A percentile compares a stretch with the other conserved stretches of the same genome.
Evolutionary conservation across 345 rosid genomes (phyloP).

Genomic region (Barbarea vulgaris): DNA sequence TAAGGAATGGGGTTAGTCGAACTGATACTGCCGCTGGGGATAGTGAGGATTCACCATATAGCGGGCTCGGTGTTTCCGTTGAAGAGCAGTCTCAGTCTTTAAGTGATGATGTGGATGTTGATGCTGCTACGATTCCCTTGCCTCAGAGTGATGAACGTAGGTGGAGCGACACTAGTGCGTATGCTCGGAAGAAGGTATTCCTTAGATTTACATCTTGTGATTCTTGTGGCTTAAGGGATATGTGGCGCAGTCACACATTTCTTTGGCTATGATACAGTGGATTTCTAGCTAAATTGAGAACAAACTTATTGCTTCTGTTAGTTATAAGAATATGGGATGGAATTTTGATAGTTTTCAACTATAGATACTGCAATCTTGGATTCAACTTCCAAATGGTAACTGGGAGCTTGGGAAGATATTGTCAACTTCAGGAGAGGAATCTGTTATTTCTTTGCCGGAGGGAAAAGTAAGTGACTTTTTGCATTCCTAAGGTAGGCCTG

Average conservation of each 20-base stretch:
- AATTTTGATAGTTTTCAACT: constrained; percentile 36
- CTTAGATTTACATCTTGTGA: not conserved
- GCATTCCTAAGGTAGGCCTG: constrained; percentile 22
- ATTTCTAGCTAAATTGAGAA: not conserved
- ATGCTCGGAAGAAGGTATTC: constrained; percentile 75
- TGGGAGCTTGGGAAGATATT: constrained; percentile 87
- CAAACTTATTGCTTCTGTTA: not conserved
- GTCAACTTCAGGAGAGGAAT: constrained; percentile 65
- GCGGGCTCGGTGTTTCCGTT: constrained; percentile 40
- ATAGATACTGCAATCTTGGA: constrained; percentile 89
- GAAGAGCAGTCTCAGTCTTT: constrained; percentile 64
- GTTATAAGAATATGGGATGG: constrained; percentile 2
- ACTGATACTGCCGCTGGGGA: constrained; percentile 43
- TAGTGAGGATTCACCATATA: constrained; percentile 83
- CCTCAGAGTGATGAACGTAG: constrained; percentile 55
- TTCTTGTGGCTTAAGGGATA: not conserved
- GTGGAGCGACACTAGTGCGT: constrained; percentile 81
- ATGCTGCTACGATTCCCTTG: constrained; percentile 47
- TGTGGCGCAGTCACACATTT: not conserved
- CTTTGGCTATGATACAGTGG: not conserved
- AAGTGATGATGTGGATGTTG: constrained; percentile 51
- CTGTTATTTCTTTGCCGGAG: constrained; percentile 68
- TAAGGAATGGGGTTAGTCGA: constrained; percentile 43
- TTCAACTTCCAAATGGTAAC: constrained; percentile 78
- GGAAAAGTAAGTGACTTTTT: constrained; percentile 67